phyloP scores from a whole-genome alignment of 805 yeast species.

The Lachancea cidri region DNA sequence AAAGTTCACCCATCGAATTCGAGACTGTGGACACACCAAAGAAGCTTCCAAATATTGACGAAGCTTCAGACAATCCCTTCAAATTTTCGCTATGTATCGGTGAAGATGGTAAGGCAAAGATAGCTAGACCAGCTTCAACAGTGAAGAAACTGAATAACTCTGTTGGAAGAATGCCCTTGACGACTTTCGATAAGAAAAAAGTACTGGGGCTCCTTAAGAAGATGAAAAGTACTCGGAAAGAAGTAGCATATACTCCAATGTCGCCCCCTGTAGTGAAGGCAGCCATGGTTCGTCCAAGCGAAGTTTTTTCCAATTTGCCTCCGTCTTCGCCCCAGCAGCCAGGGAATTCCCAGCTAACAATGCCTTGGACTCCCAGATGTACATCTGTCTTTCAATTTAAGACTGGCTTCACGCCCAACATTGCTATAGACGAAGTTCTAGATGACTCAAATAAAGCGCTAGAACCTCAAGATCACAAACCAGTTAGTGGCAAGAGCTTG shows the following conservation, averaged over 20 bases:
- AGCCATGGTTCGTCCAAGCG: conserved; percentile 5
- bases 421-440: conserved; percentile 24
- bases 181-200: conserved; percentile 21
- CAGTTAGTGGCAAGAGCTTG: not conserved
- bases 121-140: conserved; percentile 12
- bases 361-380: conserved; percentile 26
- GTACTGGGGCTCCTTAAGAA: conserved; percentile 26
- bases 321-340: conserved; percentile 15
- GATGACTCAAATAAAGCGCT: conserved; percentile 4
- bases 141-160: not conserved
- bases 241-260: not conserved
- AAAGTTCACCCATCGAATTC: conserved; percentile 14
- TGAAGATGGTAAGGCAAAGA: conserved; percentile 32
- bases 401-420: conserved; percentile 25
- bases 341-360: conserved; percentile 7
- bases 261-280: conserved; percentile 4
- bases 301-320: conserved; percentile 7
- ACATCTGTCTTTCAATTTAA: conserved; percentile 17
- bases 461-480: conserved; percentile 3
- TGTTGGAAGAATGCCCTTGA: conserved; percentile 3
- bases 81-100: conserved; percentile 28
- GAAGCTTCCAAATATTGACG: not conserved
- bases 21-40: conserved; percentile 6
- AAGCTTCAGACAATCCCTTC: conserved; percentile 5
- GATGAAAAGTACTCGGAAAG: conserved; percentile 20